phyloP scores from a whole-genome alignment of 108 stramenopile genomes.

The Cyclotella baltica region DNA sequence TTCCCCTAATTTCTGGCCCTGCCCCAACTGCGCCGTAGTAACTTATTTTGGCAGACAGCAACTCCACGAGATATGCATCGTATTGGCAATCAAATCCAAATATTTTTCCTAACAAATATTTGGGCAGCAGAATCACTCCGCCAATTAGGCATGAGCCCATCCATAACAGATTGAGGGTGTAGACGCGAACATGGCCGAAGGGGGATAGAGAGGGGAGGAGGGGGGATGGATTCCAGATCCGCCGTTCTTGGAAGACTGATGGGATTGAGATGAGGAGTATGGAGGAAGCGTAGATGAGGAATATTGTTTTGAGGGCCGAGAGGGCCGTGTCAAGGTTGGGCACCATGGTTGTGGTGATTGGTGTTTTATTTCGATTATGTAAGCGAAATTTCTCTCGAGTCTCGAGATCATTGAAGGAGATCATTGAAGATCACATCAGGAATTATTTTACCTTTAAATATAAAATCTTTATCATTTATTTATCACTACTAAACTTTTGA shows the following conservation, averaged over 20 bases:
- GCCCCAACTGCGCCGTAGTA: slow-evolving; percentile 49
- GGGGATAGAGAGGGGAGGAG: slow-evolving; percentile 63
- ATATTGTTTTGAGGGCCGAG: not conserved
- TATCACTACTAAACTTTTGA: no score
- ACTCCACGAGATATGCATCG: slow-evolving; percentile 57
- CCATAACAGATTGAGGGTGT: slow-evolving; percentile 76
- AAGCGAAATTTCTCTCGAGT: no score
- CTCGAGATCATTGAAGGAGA: no score
- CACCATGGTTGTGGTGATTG: not conserved
- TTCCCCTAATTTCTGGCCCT: slow-evolving; percentile 59
- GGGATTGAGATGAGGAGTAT: slow-evolving; percentile 39
- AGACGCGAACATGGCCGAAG: slow-evolving; percentile 66
- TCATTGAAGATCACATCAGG: no score
- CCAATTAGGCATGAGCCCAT: slow-evolving; percentile 63
- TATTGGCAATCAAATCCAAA: slow-evolving; percentile 34
- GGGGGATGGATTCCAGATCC: slow-evolving; percentile 71
- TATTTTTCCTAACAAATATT: slow-evolving; percentile 47
- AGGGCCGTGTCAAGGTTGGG: not conserved
- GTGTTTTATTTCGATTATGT: no score
- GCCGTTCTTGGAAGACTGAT: slow-evolving; percentile 70
- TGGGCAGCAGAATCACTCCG: slow-evolving; percentile 51
- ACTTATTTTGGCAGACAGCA: slow-evolving; percentile 20
- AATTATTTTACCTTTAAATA: no score
- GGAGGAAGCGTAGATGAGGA: slow-evolving; percentile 22
- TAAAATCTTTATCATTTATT: no score